These are phyloP conservation scores for Babesia caballi DNA, from an alignment of 169 alveolate species.

Conservation along the genomic window DNA sequence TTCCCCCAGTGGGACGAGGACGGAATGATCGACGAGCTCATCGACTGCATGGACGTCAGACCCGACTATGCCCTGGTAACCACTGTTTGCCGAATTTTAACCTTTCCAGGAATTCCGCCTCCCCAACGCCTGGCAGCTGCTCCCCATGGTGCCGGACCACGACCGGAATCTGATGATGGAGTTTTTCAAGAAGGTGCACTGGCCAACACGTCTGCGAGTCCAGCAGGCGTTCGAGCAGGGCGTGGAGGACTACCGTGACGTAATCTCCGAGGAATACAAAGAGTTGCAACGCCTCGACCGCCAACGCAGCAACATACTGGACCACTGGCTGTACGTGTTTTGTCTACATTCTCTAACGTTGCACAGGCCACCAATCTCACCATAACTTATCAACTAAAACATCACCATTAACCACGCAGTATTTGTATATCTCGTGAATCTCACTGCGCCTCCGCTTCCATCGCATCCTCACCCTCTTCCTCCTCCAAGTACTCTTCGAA, in stretches of 20 bases:
- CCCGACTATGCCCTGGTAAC: slow-evolving; percentile 67
- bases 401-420: too few species aligned
- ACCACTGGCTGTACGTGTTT: slow-evolving; percentile 54
- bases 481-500: not conserved
- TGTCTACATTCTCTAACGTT: not conserved
- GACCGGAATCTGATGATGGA: slow-evolving; percentile 37
- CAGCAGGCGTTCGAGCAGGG: slow-evolving; percentile 75
- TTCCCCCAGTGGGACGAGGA: slow-evolving; percentile 76
- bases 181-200: slow-evolving; percentile 64
- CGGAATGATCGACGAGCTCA: slow-evolving; percentile 72
- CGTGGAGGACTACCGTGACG: slow-evolving; percentile 68
- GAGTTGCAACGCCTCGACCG: slow-evolving; percentile 32
- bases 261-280: slow-evolving; percentile 63
- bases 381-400: not conserved
- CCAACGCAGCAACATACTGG: slow-evolving; percentile 25
- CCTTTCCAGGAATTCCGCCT: slow-evolving; percentile 44
- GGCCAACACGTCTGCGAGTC: slow-evolving; percentile 76
- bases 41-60: slow-evolving; percentile 66
- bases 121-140: slow-evolving; percentile 55
- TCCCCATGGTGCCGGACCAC: slow-evolving; percentile 56
- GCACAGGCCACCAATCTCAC: not conserved
- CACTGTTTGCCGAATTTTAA: not conserved
- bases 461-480: not conserved
- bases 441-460: not conserved
- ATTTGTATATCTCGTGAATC: not conserved